These are phyloP conservation scores for Pythium grandisporangium DNA, from an alignment of 352 stramenopile genomes.

Conservation along the genomic window DNA sequence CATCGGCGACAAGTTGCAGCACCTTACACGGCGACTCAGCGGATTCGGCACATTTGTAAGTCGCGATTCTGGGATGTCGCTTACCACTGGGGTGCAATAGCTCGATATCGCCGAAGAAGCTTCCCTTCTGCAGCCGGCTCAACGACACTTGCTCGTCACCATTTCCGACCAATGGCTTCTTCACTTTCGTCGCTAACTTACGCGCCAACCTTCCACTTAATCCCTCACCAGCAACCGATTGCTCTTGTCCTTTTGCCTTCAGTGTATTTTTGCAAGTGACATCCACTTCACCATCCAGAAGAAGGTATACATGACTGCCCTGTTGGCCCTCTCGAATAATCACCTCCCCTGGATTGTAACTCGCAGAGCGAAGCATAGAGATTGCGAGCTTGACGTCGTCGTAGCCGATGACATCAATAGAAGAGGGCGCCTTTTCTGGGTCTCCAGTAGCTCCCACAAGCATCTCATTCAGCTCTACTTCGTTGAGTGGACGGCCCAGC, in stretches of 20 bases:
- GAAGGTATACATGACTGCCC: constrained; percentile 69
- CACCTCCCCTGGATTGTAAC: constrained; percentile 47
- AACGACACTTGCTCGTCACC: constrained; percentile 39
- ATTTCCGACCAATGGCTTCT: too few species aligned
- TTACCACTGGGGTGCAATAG: constrained; percentile 57
- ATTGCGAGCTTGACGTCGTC: constrained; percentile 82
- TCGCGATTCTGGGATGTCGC: constrained; percentile 62
- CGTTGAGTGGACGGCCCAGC: constrained; percentile 60
- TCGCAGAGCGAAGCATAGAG: constrained; percentile 61
- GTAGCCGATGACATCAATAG: constrained; percentile 52
- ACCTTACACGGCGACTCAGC: constrained; percentile 52
- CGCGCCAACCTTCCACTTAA: constrained; percentile 19
- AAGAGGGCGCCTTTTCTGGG: constrained; percentile 41
- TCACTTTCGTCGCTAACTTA: constrained; percentile 1
- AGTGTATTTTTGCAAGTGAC: constrained; percentile 75
- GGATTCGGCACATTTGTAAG: constrained; percentile 49
- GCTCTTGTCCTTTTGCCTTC: constrained; percentile 19
- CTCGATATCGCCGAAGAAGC: constrained; percentile 77
- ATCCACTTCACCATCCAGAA: constrained; percentile 70
- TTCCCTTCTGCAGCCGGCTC: constrained; percentile 51
- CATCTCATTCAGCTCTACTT: constrained; percentile 79
- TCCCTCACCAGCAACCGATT: constrained; percentile 2
- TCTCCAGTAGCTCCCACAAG: constrained; percentile 67
- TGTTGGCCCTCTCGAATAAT: constrained; percentile 72
- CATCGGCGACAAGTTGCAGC: constrained; percentile 66